Evolutionary conservation across 148 eudicot species (phyloP).

Genomic region (Cornus florida): DNA sequence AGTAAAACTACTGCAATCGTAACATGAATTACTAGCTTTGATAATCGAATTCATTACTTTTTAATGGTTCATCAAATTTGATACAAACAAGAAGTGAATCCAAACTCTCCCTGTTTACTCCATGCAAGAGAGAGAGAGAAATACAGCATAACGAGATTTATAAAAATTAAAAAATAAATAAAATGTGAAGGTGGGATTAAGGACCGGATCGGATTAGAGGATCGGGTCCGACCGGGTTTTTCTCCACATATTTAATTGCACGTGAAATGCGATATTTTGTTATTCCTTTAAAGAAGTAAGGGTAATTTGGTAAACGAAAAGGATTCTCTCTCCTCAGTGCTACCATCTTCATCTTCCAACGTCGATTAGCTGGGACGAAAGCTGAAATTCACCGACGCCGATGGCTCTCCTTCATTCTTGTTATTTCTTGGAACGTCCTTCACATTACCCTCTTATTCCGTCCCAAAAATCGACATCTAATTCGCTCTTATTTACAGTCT

Average conservation of each 20-base stretch:
- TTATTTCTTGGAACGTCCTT: slow-evolving; percentile 7
- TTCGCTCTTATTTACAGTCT: slow-evolving; percentile 13
- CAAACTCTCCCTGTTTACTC: too few relatives aligned
- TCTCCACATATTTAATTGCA: background rate
- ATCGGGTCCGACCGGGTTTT: too few relatives aligned
- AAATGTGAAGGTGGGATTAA: too few relatives aligned
- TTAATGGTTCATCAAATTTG: too few relatives aligned
- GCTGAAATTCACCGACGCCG: background rate
- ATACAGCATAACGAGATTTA: too few relatives aligned
- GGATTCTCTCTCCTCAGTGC: background rate
- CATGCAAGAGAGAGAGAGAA: too few relatives aligned
- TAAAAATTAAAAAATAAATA: too few relatives aligned
- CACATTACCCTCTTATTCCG: slow-evolving; percentile 8
- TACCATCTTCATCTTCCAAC: background rate
- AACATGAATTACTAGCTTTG: too few relatives aligned
- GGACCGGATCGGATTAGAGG: too few relatives aligned
- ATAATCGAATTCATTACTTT: too few relatives aligned
- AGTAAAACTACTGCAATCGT: too few relatives aligned
- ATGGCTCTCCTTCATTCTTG: slow-evolving; percentile 34
- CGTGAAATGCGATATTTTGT: background rate
- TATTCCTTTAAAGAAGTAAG: background rate
- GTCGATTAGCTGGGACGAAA: background rate
- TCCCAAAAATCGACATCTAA: slow-evolving; percentile 15
- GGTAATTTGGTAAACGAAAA: background rate
- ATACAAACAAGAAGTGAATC: too few relatives aligned